These are phyloP conservation scores for Recurvomyces mirabilis DNA, from an alignment of 495 filamentous ascomycete species.

Conservation along the genomic window DNA sequence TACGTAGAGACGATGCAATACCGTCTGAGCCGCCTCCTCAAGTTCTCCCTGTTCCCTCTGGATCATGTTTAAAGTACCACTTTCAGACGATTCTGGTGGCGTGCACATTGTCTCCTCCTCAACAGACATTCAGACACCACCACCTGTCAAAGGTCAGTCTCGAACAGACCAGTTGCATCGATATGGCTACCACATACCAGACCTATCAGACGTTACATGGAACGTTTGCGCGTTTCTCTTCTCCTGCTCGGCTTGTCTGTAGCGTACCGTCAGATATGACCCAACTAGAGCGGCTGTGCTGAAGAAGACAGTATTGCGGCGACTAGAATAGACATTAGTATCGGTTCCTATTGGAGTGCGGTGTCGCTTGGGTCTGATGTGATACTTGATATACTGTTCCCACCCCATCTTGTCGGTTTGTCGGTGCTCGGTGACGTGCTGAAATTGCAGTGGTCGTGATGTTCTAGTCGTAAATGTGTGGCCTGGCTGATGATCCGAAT, in stretches of 20 bases:
- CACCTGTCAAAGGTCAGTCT: not conserved
- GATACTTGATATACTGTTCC: slow-evolving; percentile 2
- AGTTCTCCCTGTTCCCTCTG: too few relatives aligned
- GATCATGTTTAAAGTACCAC: too few relatives aligned
- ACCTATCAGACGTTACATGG: slow-evolving; percentile 7
- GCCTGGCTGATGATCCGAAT: not conserved
- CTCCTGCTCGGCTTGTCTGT: not conserved
- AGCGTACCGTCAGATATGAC: not conserved
- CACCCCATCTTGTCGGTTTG: not conserved
- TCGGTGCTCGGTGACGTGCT: not conserved
- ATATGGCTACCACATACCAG: not conserved
- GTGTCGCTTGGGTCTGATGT: too few relatives aligned
- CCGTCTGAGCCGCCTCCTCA: too few relatives aligned
- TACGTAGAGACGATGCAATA: too few relatives aligned
- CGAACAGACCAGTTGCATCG: too few relatives aligned
- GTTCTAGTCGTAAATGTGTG: not conserved
- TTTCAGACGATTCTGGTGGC: too few relatives aligned
- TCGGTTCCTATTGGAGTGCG: too few relatives aligned
- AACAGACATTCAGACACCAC: slow-evolving; percentile 5
- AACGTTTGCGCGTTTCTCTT: slow-evolving; percentile 1
- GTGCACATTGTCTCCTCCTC: too few relatives aligned
- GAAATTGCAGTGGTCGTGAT: too few relatives aligned
- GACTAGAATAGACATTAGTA: not conserved
- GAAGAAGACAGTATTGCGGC: slow-evolving; percentile 13
- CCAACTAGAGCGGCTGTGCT: not conserved